A percentile compares a stretch with the other conserved stretches of the same genome.
Conservation (phyloP, 257 asterid genomes). For the Salvia splendens region DNA sequence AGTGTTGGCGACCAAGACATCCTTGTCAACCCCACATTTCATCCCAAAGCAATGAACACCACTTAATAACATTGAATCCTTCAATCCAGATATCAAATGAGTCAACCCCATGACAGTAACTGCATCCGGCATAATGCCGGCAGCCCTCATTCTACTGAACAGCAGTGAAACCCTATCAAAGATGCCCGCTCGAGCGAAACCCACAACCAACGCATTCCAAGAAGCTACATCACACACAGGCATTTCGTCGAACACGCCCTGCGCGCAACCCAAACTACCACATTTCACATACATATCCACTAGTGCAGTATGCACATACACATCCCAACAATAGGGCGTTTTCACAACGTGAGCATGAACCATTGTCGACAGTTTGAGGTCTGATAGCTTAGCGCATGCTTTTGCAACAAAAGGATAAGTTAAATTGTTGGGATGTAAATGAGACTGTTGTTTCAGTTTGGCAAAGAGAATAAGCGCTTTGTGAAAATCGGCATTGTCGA, state of each 20-base stretch:
- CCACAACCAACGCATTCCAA: slow-evolving; percentile 62
- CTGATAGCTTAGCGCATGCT: slow-evolving; percentile 59
- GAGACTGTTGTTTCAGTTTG: slow-evolving; percentile 46
- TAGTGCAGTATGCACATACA: slow-evolving; percentile 63
- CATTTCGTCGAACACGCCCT: slow-evolving; percentile 65
- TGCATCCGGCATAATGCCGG: slow-evolving; percentile 39
- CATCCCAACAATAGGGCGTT: slow-evolving; percentile 44
- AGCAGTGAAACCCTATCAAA: slow-evolving; percentile 38
- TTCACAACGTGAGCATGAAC: slow-evolving; percentile 50
- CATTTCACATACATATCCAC: slow-evolving; percentile 65
- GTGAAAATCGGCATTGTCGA: slow-evolving; percentile 37
- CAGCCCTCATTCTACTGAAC: slow-evolving; percentile 51
- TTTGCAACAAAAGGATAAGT: slow-evolving; percentile 65
- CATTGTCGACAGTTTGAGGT: slow-evolving; percentile 39
- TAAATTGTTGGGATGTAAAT: slow-evolving; percentile 48
- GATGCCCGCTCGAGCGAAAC: slow-evolving; percentile 46
- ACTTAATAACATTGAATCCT: slow-evolving; percentile 38
- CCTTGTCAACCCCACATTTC: slow-evolving; percentile 45
- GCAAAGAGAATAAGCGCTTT: slow-evolving; percentile 54
- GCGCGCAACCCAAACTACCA: slow-evolving; percentile 40
- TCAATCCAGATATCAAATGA: slow-evolving; percentile 46
- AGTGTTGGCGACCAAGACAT: slow-evolving; percentile 53
- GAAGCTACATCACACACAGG: slow-evolving; percentile 59
- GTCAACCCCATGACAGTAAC: slow-evolving; percentile 49
- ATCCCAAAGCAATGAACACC: slow-evolving; percentile 58